These are phyloP conservation scores for Alternaria ventricosa DNA, from an alignment of 2,329 filamentous ascomycete species.

Conservation along the genomic window DNA sequence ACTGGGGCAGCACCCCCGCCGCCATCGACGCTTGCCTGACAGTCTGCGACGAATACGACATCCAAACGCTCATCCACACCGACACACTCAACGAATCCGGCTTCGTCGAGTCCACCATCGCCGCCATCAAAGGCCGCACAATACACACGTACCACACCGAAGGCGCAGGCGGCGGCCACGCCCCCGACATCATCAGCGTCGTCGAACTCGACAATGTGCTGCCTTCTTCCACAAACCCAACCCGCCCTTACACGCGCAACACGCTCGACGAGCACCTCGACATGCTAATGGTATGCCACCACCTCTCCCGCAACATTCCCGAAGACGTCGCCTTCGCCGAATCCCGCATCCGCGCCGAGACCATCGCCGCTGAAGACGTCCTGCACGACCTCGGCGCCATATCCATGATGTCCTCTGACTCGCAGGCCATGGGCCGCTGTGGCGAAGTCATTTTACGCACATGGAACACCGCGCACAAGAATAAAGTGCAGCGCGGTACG, in stretches of 20 bases:
- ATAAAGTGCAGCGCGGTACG: constrained; percentile 81
- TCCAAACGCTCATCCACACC: constrained; percentile 94
- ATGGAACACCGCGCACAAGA: constrained; percentile 98
- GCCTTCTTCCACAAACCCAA: constrained; percentile 90
- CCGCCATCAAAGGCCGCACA: constrained; percentile 82
- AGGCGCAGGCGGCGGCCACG: constrained; percentile 92
- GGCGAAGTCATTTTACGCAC: constrained; percentile 92
- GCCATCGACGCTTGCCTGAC: constrained; percentile 82
- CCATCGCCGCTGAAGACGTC: constrained; percentile 95
- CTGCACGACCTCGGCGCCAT: constrained; percentile 94
- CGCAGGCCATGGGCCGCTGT: constrained; percentile 95
- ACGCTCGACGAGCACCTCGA: constrained; percentile 96
- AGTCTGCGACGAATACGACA: constrained; percentile 88
- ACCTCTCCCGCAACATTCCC: constrained; percentile 88
- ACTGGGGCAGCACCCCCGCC: constrained; percentile 91
- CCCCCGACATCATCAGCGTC: constrained; percentile 93
- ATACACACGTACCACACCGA: constrained; percentile 98
- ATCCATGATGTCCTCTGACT: constrained; percentile 96
- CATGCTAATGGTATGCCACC: constrained; percentile 99
- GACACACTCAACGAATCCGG: constrained; percentile 96
- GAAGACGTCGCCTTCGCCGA: constrained; percentile 97
- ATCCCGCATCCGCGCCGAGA: constrained; percentile 91
- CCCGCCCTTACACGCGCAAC: constrained; percentile 86
- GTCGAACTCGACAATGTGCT: constrained; percentile 89
- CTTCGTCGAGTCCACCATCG: constrained; percentile 92